phyloP scores from a whole-genome alignment of 2,329 filamentous ascomycete species.

The Raffaelea albimanens region DNA sequence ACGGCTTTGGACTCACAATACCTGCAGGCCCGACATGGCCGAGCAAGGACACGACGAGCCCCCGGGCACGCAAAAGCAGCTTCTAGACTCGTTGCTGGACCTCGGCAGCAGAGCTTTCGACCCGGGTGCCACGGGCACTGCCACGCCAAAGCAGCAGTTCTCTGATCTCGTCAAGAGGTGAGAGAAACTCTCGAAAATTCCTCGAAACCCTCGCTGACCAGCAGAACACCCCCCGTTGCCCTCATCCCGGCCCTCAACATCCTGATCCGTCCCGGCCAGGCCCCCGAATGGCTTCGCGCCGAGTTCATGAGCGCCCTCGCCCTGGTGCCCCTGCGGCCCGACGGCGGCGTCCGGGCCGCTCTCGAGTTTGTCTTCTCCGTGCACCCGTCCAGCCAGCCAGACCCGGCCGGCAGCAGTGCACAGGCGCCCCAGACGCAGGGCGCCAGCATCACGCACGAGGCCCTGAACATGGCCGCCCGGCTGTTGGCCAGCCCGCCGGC shows the following conservation, averaged over 20 bases:
- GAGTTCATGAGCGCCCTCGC: conserved; percentile 49
- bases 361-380: conserved; percentile 64
- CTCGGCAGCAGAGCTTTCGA: conserved; percentile 39
- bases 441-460: conserved; percentile 58
- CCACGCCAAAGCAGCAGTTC: conserved; percentile 28
- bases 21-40: no score
- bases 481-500: conserved; percentile 52
- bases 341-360: conserved; percentile 55
- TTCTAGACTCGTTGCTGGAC: conserved; percentile 26
- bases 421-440: conserved; percentile 43
- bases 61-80: neutral
- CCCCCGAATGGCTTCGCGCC: conserved; percentile 50
- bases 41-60: no score
- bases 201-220: conserved; percentile 1
- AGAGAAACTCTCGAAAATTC: conserved; percentile 7
- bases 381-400: conserved; percentile 43
- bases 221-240: conserved; percentile 24
- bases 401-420: conserved; percentile 26
- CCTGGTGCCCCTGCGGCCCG: conserved; percentile 49
- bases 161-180: conserved; percentile 40
- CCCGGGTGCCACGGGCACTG: conserved; percentile 23
- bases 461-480: conserved; percentile 52
- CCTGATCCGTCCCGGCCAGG: conserved; percentile 50
- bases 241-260: conserved; percentile 54
- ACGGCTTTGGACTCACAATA: no score